Base-by-base conservation (phyloP, 768 basidiomycete species). In the Epithele typhae region DNA sequence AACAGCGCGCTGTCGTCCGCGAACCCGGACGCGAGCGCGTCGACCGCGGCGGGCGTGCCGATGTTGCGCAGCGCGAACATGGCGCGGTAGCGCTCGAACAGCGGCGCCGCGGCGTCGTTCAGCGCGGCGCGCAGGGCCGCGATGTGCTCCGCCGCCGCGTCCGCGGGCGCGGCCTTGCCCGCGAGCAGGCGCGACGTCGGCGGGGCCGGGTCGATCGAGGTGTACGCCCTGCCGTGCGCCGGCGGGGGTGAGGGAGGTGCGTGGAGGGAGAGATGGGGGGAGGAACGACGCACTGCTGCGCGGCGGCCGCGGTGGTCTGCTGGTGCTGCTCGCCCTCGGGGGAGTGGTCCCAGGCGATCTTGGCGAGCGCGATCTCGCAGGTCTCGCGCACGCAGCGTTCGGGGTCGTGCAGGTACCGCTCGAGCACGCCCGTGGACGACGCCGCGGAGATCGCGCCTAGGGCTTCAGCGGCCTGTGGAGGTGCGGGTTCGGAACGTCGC, bases 41-140 rank as follows among this genome's bases (percentile, higher is more conserved):
- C 81, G 5, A 99, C 87, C 2, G 94, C 94, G 3, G 76, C 77
- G 15, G 81, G 74, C 1, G 86, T 84, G 25, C 89, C 87, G n/a
- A 93, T 87, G 64, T 99, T 96, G 30, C 96, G 81, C 37, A 99
- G 76, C 1, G 92, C 87, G 63, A 99, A 99, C 96, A 99, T 98
- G 37, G 96, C 95, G 10, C 96, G 82, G 63, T 99, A 99, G 22
- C 96, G 82, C 56, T 90, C 82, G 60, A 98, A 99, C 0, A 99
- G 78, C 0, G 90, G 75, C 1, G 87, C 65, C 4, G 67, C 63
- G 2, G 69, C 72, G 60, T 95, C 73, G 18, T 94, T 75, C 2
- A 98, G 72, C 11, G 74, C 78, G 1, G 66, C 56, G 34, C 77
- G 77, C 6, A 97, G 77, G 5, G 69, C 62, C 5, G 71, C 54